Percentiles rank a stretch among this genome's conserved stretches.
Conservation (phyloP, 371 early-diverging fungal genomes). For the Nematocida sp. region DNA sequence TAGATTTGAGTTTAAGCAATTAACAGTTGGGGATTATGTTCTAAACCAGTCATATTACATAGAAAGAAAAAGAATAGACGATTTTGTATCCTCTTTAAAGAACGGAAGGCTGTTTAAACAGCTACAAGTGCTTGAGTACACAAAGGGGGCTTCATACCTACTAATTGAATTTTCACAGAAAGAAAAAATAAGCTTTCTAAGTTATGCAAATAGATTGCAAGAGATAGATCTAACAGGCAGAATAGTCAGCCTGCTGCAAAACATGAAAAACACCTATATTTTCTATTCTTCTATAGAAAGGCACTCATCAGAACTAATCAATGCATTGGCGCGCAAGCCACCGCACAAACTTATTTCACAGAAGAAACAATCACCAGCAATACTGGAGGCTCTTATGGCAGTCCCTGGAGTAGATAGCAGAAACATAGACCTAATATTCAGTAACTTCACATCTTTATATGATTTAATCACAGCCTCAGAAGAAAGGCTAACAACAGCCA, state of each 20-base stretch:
- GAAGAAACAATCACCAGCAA: not conserved
- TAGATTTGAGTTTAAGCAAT: constrained; percentile 14
- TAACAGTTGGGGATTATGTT: constrained; percentile 40
- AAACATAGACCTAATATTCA: constrained; percentile 20
- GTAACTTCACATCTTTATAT: not conserved
- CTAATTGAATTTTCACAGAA: constrained; percentile 43
- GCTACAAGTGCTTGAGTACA: constrained; percentile 17
- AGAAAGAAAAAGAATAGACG: constrained; percentile 50
- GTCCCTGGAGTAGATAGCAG: constrained; percentile 35
- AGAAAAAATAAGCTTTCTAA: constrained; percentile 21
- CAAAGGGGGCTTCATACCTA: not conserved
- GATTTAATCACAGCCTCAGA: constrained; percentile 33
- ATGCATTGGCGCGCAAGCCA: constrained; percentile 6
- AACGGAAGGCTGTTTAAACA: constrained; percentile 48
- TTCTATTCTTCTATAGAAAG: constrained; percentile 29
- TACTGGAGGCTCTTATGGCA: constrained; percentile 20
- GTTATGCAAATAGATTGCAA: constrained; percentile 13
- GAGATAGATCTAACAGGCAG: constrained; percentile 16
- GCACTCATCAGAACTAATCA: constrained; percentile 15
- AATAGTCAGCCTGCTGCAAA: constrained; percentile 17
- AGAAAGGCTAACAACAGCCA: constrained; percentile 2
- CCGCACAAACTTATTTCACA: not conserved
- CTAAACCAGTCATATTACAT: constrained; percentile 32
- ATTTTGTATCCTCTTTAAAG: constrained; percentile 24
- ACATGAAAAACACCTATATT: constrained; percentile 14